Evolutionary conservation across 2,329 filamentous ascomycete species (phyloP), one percentile per base, ranked within the genome.

Genomic region (Aureobasidium sp.): DNA sequence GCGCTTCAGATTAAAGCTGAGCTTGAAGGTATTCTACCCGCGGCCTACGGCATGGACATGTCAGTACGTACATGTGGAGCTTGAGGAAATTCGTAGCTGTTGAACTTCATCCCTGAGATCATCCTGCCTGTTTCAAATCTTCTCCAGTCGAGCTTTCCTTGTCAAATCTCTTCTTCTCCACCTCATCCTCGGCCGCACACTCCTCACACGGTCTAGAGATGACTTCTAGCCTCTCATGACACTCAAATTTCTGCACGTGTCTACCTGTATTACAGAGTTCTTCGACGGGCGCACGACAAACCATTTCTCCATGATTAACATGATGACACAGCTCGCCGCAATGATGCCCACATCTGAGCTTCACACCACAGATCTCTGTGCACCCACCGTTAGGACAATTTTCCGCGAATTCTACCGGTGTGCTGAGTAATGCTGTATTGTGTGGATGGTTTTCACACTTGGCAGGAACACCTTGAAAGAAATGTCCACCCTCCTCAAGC

Each of bases 351-450:
- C 88, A 91, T 1, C 70, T 76, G 1, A 90, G 74, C 1, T 71
- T 67, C 0, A 67, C 73, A 1, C 76, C 77, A 70, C 88, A 92
- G 24, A 77, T 77, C 53, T 84, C 76, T 0, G 75, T 75, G 65
- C 88, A 92, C 0, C 89, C 89, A 5, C 89, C 88, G 69, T 92
- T 87, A 0, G 88, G 88, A 43, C 83, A 87, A 20, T 81, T 72
- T 0, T 64, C 69, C 2, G 85, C 81, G 67, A 92, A 92, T 46
- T 89, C 83, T 0, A 79, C 70, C 0, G 81, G 78, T 0, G 70
- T 70, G 1, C 70, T 71, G 0, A 91, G 66, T 0, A 84, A 39
- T 0, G 77, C 75, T 0, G 65, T 76, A 20, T 70, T 78, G 0
- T 82, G 71, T 0, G 82, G 82, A 67, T 90, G 87, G 20, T 79